These are phyloP conservation scores for Linnemannia hyalina DNA, from an alignment of 192 early-diverging fungal genomes.

Conservation along the genomic window DNA sequence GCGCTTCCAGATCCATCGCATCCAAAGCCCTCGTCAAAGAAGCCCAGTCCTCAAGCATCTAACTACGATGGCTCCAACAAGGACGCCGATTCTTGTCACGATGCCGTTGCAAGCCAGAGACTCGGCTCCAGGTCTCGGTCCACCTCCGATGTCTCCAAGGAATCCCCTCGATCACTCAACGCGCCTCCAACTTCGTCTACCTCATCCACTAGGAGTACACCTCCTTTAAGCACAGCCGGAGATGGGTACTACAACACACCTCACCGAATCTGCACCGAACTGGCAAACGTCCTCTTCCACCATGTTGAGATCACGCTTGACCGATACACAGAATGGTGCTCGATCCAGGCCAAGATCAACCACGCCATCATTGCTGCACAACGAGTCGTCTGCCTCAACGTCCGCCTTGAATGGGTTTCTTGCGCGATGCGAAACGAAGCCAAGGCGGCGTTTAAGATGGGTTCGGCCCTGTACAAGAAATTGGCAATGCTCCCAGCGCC, in stretches of 20 bases:
- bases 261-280: conserved; percentile 30
- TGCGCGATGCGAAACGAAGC: conserved; percentile 14
- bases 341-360: conserved; percentile 37
- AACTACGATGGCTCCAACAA: not conserved
- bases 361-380: conserved; percentile 29
- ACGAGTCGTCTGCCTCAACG: conserved; percentile 25
- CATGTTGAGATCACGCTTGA: conserved; percentile 48
- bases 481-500: conserved; percentile 27
- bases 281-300: conserved; percentile 28
- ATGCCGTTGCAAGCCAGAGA: not conserved
- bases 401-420: conserved; percentile 11
- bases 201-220: not conserved
- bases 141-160: not conserved
- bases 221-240: not conserved
- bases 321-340: conserved; percentile 33
- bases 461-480: conserved; percentile 24
- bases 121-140: not conserved
- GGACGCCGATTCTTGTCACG: not conserved
- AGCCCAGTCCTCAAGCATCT: not conserved
- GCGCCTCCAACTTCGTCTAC: not conserved
- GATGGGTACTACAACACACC: conserved; percentile 27
- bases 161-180: not conserved
- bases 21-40: not conserved
- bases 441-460: conserved; percentile 35
- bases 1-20: not conserved